Conservation (phyloP, 2,329 filamentous ascomycete genomes). For the Knufia petricola region DNA sequence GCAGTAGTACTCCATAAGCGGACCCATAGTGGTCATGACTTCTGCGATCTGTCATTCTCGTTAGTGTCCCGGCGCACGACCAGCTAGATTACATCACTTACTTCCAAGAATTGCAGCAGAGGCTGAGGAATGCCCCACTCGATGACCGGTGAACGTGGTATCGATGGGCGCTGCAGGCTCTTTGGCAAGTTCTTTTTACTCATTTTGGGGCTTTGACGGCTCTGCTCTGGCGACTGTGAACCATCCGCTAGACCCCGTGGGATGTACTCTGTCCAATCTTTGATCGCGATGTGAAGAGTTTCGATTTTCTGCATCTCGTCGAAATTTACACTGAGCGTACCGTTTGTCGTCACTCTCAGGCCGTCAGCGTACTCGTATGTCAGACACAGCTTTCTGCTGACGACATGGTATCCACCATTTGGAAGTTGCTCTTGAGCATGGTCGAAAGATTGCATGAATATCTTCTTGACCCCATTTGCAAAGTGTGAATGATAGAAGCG, state of each 20-base stretch:
- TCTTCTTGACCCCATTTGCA: conserved; percentile 71
- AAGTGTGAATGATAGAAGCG: conserved; percentile 88
- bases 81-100: conserved; percentile 28
- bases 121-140: conserved; percentile 47
- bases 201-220: conserved; percentile 48
- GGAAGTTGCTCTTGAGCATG: conserved; percentile 48
- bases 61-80: conserved; percentile 13
- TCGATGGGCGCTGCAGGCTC: conserved; percentile 25
- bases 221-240: conserved; percentile 43
- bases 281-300: conserved; percentile 70
- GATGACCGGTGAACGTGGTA: conserved; percentile 32
- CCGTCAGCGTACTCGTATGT: conserved; percentile 83
- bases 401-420: conserved; percentile 61
- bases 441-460: conserved; percentile 76
- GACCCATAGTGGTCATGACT: conserved; percentile 55
- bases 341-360: conserved; percentile 72
- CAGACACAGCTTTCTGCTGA: conserved; percentile 66
- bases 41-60: conserved; percentile 47
- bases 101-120: conserved; percentile 55
- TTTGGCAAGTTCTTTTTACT: conserved; percentile 44
- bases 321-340: conserved; percentile 68
- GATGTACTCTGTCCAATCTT: conserved; percentile 71
- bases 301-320: conserved; percentile 72
- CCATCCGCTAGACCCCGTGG: conserved; percentile 49
- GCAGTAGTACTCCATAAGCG: conserved; percentile 49